phyloP scores from a whole-genome alignment of 805 yeast genomes.

The Cyberlindnera veronae region DNA sequence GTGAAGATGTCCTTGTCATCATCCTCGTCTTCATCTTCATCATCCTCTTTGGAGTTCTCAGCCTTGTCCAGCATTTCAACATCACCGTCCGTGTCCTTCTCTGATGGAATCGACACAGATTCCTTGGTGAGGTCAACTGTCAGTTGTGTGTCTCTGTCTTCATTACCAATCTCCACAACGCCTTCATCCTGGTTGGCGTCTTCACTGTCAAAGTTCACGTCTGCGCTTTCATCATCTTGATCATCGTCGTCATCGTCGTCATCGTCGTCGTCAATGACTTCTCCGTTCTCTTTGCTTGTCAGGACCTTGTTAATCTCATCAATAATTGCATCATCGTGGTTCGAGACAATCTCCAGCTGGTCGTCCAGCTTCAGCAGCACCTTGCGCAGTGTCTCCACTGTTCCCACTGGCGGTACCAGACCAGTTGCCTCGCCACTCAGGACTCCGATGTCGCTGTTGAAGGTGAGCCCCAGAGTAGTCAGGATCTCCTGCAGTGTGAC shows the following conservation, averaged over 20 bases:
- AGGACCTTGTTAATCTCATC: conserved; percentile 13
- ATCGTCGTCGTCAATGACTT: conserved; percentile 6
- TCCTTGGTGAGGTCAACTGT: not conserved
- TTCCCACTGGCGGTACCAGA: conserved; percentile 33
- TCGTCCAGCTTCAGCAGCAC: conserved; percentile 41
- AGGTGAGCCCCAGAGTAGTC: conserved; percentile 47
- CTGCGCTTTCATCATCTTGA: not conserved
- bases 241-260: conserved; percentile 5
- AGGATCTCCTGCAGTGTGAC: conserved; percentile 47
- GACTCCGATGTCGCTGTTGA: conserved; percentile 57
- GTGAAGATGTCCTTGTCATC: conserved; percentile 16
- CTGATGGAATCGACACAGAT: not conserved
- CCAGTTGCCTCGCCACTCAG: conserved; percentile 55
- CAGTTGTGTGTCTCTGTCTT: not conserved
- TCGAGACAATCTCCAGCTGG: conserved; percentile 31
- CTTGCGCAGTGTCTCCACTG: conserved; percentile 27
- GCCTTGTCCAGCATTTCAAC: conserved; percentile 1
- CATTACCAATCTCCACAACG: conserved; percentile 5
- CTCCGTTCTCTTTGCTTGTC: conserved; percentile 5
- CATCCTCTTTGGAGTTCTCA: not conserved
- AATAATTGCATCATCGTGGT: conserved; percentile 25
- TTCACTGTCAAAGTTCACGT: not conserved
- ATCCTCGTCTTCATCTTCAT: conserved; percentile 6
- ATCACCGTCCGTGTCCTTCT: conserved; percentile 1
- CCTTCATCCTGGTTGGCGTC: conserved; percentile 1